Percentiles rank a stretch among this genome's conserved stretches.
These are phyloP conservation scores for Thuidium tamariscinum DNA, from an alignment of 225 moss, liverwort and hornwort genomes.

Conservation along the genomic window DNA sequence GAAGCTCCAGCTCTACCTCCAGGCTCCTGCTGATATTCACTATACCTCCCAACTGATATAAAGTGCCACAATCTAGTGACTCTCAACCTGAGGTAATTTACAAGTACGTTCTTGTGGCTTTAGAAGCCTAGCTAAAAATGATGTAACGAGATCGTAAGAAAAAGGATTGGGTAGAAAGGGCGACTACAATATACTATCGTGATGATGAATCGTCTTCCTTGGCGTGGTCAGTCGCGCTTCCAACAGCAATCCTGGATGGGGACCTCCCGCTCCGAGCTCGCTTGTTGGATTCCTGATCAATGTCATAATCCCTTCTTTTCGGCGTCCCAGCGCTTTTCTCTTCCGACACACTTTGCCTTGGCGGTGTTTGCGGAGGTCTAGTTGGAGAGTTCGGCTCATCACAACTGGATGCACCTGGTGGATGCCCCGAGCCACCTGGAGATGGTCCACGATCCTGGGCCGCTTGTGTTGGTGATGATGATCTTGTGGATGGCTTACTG, in stretches of 20 bases:
- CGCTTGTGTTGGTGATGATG: slow-evolving; percentile 13
- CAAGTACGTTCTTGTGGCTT: not conserved
- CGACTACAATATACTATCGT: not conserved
- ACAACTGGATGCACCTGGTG: slow-evolving; percentile 1
- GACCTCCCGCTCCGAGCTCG: slow-evolving; percentile 11
- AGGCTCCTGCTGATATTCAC: slow-evolving; percentile 1
- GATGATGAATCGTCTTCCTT: slow-evolving; percentile 5
- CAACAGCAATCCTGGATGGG: not conserved
- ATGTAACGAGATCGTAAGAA: not conserved
- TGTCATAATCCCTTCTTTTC: slow-evolving; percentile 3
- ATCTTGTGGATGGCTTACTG: slow-evolving; percentile 15
- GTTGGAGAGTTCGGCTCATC: slow-evolving; percentile 24
- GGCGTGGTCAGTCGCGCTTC: not conserved
- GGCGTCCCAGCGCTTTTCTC: slow-evolving; percentile 1
- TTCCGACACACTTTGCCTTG: slow-evolving; percentile 18
- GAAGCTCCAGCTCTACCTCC: slow-evolving; percentile 26
- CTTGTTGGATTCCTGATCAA: not conserved
- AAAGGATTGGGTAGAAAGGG: not conserved
- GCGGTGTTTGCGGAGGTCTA: slow-evolving; percentile 12
- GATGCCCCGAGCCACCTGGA: not conserved
- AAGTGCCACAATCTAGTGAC: slow-evolving; percentile 1
- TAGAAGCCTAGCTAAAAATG: not conserved
- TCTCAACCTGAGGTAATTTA: slow-evolving; percentile 5
- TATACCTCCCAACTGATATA: not conserved
- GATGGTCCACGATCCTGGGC: not conserved